These are phyloP conservation scores for Epichloe festucae DNA, from an alignment of 2,329 filamentous ascomycete species.

Conservation along the genomic window DNA sequence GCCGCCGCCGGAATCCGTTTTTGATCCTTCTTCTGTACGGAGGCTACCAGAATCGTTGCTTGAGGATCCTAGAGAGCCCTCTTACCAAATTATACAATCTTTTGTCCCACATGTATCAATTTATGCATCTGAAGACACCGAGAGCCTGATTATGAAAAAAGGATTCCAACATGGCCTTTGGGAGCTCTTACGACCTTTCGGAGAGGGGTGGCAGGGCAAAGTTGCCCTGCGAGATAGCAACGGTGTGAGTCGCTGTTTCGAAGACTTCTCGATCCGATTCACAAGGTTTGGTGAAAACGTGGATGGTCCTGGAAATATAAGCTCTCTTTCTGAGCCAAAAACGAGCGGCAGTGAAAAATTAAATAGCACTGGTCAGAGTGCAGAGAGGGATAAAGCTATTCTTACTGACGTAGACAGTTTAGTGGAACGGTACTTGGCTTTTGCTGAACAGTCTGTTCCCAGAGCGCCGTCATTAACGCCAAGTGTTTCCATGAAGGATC, in stretches of 20 bases:
- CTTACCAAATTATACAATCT: slow-evolving; percentile 61
- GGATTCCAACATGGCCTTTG: slow-evolving; percentile 73
- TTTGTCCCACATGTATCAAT: slow-evolving; percentile 86
- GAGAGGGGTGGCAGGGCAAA: slow-evolving; percentile 75
- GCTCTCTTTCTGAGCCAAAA: slow-evolving; percentile 15
- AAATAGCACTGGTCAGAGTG: slow-evolving; percentile 15
- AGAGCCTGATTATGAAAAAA: slow-evolving; percentile 67
- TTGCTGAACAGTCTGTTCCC: slow-evolving; percentile 51
- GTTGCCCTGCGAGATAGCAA: slow-evolving; percentile 84
- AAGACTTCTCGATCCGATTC: slow-evolving; percentile 86
- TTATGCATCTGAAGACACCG: slow-evolving; percentile 75
- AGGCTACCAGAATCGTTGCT: slow-evolving; percentile 30
- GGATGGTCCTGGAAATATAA: slow-evolving; percentile 33
- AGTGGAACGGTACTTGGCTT: slow-evolving; percentile 65
- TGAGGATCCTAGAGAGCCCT: slow-evolving; percentile 38
- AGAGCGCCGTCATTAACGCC: slow-evolving; percentile 19
- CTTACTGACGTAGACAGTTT: slow-evolving; percentile 64
- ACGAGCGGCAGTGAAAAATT: slow-evolving; percentile 25
- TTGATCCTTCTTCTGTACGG: slow-evolving; percentile 32
- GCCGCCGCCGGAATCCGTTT: slow-evolving; percentile 44
- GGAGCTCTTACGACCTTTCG: slow-evolving; percentile 80
- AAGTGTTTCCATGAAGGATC: slow-evolving; percentile 25
- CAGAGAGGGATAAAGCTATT: slow-evolving; percentile 17
- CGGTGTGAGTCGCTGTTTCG: slow-evolving; percentile 68
- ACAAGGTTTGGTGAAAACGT: slow-evolving; percentile 52